Evolutionary conservation across 257 asterid genomes (phyloP).

Genomic region (Leonotis leonurus): DNA sequence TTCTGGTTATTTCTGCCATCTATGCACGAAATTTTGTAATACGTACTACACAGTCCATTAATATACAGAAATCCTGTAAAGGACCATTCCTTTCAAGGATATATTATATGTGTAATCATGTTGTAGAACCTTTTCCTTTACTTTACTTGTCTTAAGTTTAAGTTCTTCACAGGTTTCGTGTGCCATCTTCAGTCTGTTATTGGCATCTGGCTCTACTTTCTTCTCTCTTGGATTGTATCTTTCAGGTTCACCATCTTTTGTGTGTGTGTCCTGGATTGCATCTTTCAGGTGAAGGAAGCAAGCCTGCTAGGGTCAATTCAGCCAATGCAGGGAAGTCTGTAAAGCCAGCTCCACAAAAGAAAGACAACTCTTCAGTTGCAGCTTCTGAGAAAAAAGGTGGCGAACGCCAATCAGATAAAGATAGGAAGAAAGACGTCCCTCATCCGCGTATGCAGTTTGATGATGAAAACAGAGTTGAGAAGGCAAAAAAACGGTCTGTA

Average conservation of each 20-base stretch:
- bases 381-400: conserved; percentile 55
- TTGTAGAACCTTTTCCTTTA: neutral
- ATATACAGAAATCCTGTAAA: conserved; percentile 1
- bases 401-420: conserved; percentile 75
- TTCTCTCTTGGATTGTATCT: neutral
- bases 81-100: neutral
- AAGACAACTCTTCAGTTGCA: conserved; percentile 55
- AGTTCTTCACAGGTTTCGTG: neutral
- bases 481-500: conserved; percentile 87
- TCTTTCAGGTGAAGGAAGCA: conserved; percentile 62
- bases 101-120: neutral
- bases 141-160: no score
- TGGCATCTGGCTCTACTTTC: neutral
- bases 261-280: conserved; percentile 10
- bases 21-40: neutral
- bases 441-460: conserved; percentile 99
- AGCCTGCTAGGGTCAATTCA: conserved; percentile 39
- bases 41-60: neutral
- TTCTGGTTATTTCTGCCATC: no score
- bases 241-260: neutral
- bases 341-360: conserved; percentile 52
- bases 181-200: conserved; percentile 7
- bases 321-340: conserved; percentile 44
- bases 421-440: conserved; percentile 88
- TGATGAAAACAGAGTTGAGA: conserved; percentile 76